These are phyloP conservation scores for Exophiala phaeomuriformis DNA, from an alignment of 2,329 filamentous ascomycete genomes.

Conservation along the genomic window DNA sequence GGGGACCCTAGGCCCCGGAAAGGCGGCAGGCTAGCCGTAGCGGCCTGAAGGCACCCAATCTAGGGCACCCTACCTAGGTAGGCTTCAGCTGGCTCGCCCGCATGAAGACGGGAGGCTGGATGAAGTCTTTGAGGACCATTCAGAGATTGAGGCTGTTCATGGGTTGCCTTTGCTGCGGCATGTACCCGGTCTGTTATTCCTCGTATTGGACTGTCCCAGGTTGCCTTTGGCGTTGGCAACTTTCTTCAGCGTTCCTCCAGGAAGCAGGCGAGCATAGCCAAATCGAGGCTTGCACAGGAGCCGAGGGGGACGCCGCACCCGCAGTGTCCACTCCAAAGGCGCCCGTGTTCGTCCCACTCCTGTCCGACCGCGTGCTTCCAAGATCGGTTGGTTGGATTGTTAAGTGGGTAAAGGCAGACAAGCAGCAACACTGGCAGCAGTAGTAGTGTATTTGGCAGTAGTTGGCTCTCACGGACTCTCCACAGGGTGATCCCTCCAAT, in stretches of 20 bases:
- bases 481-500: slow-evolving; percentile 21
- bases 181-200: slow-evolving; percentile 4
- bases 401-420: too few relatives aligned
- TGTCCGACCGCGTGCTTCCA: slow-evolving; percentile 24
- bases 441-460: neutral
- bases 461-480: slow-evolving; percentile 1
- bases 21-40: slow-evolving; percentile 17
- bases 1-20: slow-evolving; percentile 13
- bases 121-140: neutral
- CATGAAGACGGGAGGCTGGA: neutral
- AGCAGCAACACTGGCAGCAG: neutral
- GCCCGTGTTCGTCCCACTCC: slow-evolving; percentile 11
- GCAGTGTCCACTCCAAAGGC: slow-evolving; percentile 4
- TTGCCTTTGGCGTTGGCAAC: slow-evolving; percentile 1
- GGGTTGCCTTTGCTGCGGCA: neutral
- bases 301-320: slow-evolving; percentile 8
- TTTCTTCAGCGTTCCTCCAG: slow-evolving; percentile 8
- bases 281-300: slow-evolving; percentile 9
- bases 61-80: slow-evolving; percentile 1
- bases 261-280: slow-evolving; percentile 7
- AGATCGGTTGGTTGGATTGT: slow-evolving; percentile 12
- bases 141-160: neutral
- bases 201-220: slow-evolving; percentile 7
- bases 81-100: slow-evolving; percentile 1
- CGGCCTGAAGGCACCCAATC: neutral